These are phyloP conservation scores for Suillus paluster DNA, from an alignment of 768 basidiomycete species.

Conservation along the genomic window DNA sequence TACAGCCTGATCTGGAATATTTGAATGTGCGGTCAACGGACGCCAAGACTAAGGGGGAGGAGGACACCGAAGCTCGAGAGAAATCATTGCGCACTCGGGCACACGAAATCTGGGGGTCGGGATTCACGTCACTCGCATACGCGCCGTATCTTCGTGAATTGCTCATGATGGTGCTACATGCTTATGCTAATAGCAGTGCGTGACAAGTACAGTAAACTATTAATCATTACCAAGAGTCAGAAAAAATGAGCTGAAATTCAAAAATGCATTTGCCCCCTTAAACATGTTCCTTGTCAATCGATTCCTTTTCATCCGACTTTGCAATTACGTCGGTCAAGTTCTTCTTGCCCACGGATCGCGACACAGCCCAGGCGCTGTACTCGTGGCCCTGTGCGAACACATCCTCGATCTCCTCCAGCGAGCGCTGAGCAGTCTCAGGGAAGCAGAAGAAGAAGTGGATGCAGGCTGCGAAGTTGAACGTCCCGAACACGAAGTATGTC, in stretches of 20 bases:
- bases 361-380: conserved; percentile 75
- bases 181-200: not conserved
- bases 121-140: not conserved
- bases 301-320: conserved; percentile 17
- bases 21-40: not conserved
- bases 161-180: not conserved
- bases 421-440: conserved; percentile 75
- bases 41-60: not conserved
- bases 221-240: not conserved
- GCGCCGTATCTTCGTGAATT: not conserved
- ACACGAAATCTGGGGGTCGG: not conserved
- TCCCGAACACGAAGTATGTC: conserved; percentile 78
- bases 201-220: conserved; percentile 11
- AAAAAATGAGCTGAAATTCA: not conserved
- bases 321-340: conserved; percentile 54
- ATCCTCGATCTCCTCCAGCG: conserved; percentile 81
- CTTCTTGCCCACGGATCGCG: conserved; percentile 64
- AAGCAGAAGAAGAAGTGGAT: conserved; percentile 79
- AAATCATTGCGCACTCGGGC: not conserved
- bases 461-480: conserved; percentile 75
- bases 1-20: not conserved
- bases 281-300: conserved; percentile 6
- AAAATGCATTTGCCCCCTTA: not conserved
- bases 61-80: not conserved
- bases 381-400: conserved; percentile 71